Evolutionary conservation across 78 protist genomes (phyloP), one percentile per base, ranked within the genome.

Genomic region (Planoprotostelium fungivorum): DNA sequence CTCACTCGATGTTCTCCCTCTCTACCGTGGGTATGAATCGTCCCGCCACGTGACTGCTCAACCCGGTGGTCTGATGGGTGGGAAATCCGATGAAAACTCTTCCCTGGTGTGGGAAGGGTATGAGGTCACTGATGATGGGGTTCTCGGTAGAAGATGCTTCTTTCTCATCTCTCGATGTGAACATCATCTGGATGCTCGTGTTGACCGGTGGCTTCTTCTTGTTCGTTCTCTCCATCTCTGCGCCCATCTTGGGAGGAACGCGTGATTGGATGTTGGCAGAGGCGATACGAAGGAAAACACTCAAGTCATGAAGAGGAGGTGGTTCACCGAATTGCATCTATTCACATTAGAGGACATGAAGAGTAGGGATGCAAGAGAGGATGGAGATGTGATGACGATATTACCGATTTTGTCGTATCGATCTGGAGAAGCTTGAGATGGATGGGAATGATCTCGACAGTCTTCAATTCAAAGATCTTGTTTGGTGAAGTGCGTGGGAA

Each of bases 11-110:
- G 28, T 88, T 0, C 37, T n/a, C 0, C 10, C 85, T 51, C 73
- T 35, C 90, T 0, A n/a, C 35, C 85, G 91, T 89, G 5, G 91
- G 91, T 29, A 86, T 86, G 34, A 89, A 37, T 36, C 88, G 83
- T 35, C 84, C 35, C 9, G 91, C 36, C 63, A 89, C 85, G 28
- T 89, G 91, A 29, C 37, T 84, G 87, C 88, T 84, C 28, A 88
- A n/a, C 0, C 91, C 91, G 39, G 91, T 89, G 16, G 91, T 89
- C 83, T 89, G 91, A 31, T 89, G 91, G 16, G 91, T 89, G 28
- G 91, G 88, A 85, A 89, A 89, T n/a, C 91, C 91, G 83, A 89
- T 89, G 88, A 89, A 89, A 10, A 89, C 16, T 28, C 91, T 86
- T 35, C 90, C 90, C 63, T 88, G 38, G 5, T 88, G 83, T 34